Evolutionary conservation across 176 grass and related monocot genomes (phyloP).

Genomic region (Carex myosuroides): DNA sequence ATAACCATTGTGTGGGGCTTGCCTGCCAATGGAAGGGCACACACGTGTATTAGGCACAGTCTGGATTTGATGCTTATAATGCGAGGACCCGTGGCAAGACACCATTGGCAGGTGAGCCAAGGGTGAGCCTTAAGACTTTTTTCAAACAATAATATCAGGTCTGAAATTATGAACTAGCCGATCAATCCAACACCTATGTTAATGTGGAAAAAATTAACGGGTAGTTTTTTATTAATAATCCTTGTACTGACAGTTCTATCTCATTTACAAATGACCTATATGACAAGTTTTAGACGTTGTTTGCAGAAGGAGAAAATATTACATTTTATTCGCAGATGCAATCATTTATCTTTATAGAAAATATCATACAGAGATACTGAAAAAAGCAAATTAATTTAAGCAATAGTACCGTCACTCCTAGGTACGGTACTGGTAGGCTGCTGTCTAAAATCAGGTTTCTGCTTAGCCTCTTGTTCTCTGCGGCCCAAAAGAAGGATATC

Average conservation of each 20-base stretch:
- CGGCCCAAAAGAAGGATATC: constrained; percentile 33
- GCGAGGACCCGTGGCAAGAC: background rate
- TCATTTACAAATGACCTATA: background rate
- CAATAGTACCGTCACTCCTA: constrained; percentile 52
- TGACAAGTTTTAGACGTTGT: background rate
- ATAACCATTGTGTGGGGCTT: background rate
- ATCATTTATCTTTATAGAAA: background rate
- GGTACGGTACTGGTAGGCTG: constrained; percentile 25
- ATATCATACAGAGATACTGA: background rate
- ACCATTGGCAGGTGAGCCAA: background rate
- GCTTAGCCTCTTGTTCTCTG: constrained; percentile 9
- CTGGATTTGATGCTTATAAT: background rate
- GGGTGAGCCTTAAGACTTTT: background rate
- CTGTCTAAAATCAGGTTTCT: constrained; percentile 20
- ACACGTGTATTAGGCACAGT: background rate
- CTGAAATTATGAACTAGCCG: background rate
- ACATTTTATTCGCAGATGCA: background rate
- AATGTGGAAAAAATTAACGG: background rate
- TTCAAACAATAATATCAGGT: background rate
- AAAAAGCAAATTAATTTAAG: constrained; percentile 6
- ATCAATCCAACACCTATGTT: background rate
- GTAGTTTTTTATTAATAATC: background rate
- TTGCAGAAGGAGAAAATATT: background rate
- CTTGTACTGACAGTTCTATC: background rate
- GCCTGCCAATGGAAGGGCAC: background rate